Base-by-base conservation (phyloP, 768 basidiomycete genomes). In the Sarcomyxa edulis region DNA sequence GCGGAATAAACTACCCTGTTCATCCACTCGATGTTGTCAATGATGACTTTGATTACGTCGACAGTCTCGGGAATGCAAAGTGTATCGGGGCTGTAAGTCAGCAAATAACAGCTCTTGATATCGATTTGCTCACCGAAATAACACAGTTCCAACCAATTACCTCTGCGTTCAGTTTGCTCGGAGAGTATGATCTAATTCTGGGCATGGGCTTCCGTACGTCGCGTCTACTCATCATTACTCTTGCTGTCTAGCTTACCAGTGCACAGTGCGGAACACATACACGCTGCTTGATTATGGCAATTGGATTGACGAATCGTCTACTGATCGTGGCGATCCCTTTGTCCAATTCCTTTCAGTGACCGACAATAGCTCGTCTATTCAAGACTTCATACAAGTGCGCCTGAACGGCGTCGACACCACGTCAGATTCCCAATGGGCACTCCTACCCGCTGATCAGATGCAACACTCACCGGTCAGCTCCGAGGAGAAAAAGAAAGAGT, bases 101-200 rank as follows among this genome's bases (percentile, higher is more conserved):
- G n/a, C n/a, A n/a, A n/a, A n/a, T n/a, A n/a, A n/a, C n/a, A n/a
- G n/a, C n/a, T n/a, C n/a, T n/a, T n/a, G n/a, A n/a, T n/a, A n/a
- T n/a, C n/a, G n/a, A n/a, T n/a, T n/a, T n/a, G n/a, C n/a, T n/a
- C n/a, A n/a, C n/a, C n/a, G n/a, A n/a, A 21, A 19, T 37, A 19
- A 28, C 21, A 25, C 47, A 86, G 76, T 90, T 86, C 69, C 87
- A 90, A 68, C 87, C 86, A 2, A 84, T 88, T 46, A 84, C 85
- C 10, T 75, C 78, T 3, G 84, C 85, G 4, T 86, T 88, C 61
- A 81, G 82, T 63, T 46, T 86, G 28, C 71, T 84, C 19, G 82
- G 84, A 21, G 65, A 57, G 23, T 90, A 84, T 46, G 86, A 90
- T 48, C 79, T 88, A 69, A 85, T 89, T 49, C 69, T 88, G 34